Conservation (phyloP, 2,329 filamentous ascomycete genomes). For the Didymella glomerata region DNA sequence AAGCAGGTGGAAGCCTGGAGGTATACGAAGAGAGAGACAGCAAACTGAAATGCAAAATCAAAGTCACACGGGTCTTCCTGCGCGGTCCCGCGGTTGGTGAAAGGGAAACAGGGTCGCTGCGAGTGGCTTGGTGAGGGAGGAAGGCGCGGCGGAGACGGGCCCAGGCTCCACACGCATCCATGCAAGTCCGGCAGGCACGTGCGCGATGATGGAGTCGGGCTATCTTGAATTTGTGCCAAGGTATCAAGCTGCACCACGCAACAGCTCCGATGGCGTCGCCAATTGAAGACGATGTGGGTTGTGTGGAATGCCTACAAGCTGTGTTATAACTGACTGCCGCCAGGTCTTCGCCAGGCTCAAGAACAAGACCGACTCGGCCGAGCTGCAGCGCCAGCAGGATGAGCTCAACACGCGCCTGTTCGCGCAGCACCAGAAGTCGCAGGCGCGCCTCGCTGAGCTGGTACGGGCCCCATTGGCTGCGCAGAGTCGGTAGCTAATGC, state of each 20-base stretch:
- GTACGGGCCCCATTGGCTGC: slow-evolving; percentile 51
- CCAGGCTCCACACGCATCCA: not conserved
- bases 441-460: slow-evolving; percentile 70
- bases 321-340: not conserved
- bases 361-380: slow-evolving; percentile 66
- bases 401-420: slow-evolving; percentile 67
- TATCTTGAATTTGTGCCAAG: slow-evolving; percentile 34
- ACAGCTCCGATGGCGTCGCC: slow-evolving; percentile 54
- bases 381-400: slow-evolving; percentile 66
- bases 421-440: slow-evolving; percentile 68
- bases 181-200: not conserved
- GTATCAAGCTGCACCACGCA: slow-evolving; percentile 30
- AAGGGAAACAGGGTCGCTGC: not conserved
- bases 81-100: not conserved
- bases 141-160: not conserved
- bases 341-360: slow-evolving; percentile 69
- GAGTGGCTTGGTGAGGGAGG: not conserved
- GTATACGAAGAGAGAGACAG: slow-evolving; percentile 1
- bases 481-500: slow-evolving; percentile 22
- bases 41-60: not conserved
- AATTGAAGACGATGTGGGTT: slow-evolving; percentile 56
- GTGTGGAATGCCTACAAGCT: slow-evolving; percentile 11
- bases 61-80: not conserved
- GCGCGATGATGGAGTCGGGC: not conserved
- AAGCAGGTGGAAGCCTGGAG: not conserved